Base-by-base conservation (phyloP, 2,329 filamentous ascomycete genomes). In the Elsinoe perseae region DNA sequence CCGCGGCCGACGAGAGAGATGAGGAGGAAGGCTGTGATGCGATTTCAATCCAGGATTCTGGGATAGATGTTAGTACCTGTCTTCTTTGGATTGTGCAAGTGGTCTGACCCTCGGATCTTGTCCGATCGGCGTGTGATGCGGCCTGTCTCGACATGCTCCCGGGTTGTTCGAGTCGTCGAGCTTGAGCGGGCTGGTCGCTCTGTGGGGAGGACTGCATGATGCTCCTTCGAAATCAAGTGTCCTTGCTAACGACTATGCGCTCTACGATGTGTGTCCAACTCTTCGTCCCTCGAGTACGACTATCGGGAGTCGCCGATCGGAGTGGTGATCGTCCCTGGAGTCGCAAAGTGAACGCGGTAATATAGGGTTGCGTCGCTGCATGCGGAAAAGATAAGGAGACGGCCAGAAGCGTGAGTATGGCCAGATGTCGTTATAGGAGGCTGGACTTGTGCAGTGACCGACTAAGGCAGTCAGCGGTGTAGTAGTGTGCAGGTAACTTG, bases 11-110 rank as follows among this genome's bases (percentile, higher is more conserved):
- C 18, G 91, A 95, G 10, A 95, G 77, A 12, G 91, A 96, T 2
- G 92, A 95, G 1, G 92, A 95, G 0, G 92, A 96, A 6, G 92
- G 90, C 64, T 93, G 89, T 3, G 92, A 96, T 46, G 87, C 83
- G 59, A 98, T 84, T 70, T 98, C 92, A 64, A 97, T 83, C 93
- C 93, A 98, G 7, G 93, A 96, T 75, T 97, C 93, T 91, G 76
- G n/a, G 55, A 54, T 36, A 12, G 1, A 21, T 23, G 53, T 57
- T 44, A 59, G 56, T 34, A 23, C 27, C 12, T 36, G 36, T 9
- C 40, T 32, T 9, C 3, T 21, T 9, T 18, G 16, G 4, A n/a
- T 10, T 25, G 12, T 34, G 14, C n/a, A n/a, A 25, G 6, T 21
- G 12, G 18, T 28, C 48, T 57, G 50, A 60, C 59, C 59, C 52